Evolutionary conservation across 1,139 yeast genomes (phyloP).

Genomic region (Lodderomyces jiufengensis): DNA sequence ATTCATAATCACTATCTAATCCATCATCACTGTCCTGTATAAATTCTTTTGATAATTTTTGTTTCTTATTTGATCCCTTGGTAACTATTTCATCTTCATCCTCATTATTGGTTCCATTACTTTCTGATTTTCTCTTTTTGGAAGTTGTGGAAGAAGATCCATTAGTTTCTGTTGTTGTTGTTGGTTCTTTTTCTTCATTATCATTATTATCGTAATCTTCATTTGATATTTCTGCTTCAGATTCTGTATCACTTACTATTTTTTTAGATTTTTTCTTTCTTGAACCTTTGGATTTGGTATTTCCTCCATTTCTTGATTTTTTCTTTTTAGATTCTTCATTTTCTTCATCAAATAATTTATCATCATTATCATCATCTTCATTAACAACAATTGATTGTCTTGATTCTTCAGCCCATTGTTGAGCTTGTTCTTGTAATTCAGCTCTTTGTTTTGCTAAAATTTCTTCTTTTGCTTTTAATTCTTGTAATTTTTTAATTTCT

Average conservation of each 20-base stretch:
- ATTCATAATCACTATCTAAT: slow-evolving; percentile 14
- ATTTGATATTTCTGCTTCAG: slow-evolving; percentile 12
- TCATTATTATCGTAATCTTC: slow-evolving; percentile 13
- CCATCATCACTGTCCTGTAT: slow-evolving; percentile 47
- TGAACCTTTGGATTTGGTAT: slow-evolving; percentile 27
- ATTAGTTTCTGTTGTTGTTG: slow-evolving; percentile 10
- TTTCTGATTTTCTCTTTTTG: slow-evolving; percentile 23
- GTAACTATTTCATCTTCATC: slow-evolving; percentile 11
- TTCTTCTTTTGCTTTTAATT: slow-evolving; percentile 43
- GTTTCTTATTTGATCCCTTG: slow-evolving; percentile 15
- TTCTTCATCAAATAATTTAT: slow-evolving; percentile 29
- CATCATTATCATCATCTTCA: slow-evolving; percentile 29
- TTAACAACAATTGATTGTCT: slow-evolving; percentile 31
- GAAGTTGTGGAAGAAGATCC: too few relatives aligned
- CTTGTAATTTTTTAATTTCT: slow-evolving; percentile 34
- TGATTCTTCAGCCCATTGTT: slow-evolving; percentile 70
- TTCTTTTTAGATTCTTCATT: slow-evolving; percentile 19
- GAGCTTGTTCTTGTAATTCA: slow-evolving; percentile 74
- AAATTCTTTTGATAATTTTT: slow-evolving; percentile 43
- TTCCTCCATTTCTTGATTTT: slow-evolving; percentile 17
- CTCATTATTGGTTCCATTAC: slow-evolving; percentile 15
- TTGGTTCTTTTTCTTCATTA: neutral
- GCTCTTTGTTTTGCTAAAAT: slow-evolving; percentile 66
- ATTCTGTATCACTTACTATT: slow-evolving; percentile 23
- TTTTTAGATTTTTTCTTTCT: slow-evolving; percentile 12